Evolutionary conservation across 306 rosid genomes (phyloP).

Genomic region (Acacia acuminata): DNA sequence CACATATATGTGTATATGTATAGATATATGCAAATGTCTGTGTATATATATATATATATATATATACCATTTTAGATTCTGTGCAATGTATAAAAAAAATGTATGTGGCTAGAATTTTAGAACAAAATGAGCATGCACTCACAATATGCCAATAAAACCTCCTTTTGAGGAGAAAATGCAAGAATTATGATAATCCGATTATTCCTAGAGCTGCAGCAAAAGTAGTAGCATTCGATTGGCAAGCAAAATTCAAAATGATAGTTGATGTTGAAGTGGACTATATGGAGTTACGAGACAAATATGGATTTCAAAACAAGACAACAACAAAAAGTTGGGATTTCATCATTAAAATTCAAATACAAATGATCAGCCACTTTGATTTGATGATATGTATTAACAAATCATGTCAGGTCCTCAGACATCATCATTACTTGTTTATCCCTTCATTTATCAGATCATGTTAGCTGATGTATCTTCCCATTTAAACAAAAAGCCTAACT

Average conservation of each 20-base stretch:
- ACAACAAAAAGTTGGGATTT: neutral
- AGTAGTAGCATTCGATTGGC: neutral
- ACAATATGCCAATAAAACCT: neutral
- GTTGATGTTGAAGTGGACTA: conserved; percentile 4
- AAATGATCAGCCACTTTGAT: conserved; percentile 14
- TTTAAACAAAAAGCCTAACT: neutral
- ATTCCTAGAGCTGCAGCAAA: neutral
- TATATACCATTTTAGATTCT: too few species aligned
- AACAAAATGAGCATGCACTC: neutral
- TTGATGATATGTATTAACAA: neutral
- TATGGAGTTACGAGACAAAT: neutral
- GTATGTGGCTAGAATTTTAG: neutral
- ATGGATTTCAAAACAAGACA: neutral
- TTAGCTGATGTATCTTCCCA: neutral
- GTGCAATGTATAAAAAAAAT: too few species aligned
- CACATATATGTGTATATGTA: too few species aligned
- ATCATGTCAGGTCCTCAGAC: conserved; percentile 1
- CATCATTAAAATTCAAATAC: conserved; percentile 24
- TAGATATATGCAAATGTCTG: too few species aligned
- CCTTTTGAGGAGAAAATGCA: neutral
- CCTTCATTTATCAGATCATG: neutral
- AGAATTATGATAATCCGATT: neutral
- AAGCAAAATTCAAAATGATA: neutral
- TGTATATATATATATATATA: too few species aligned
- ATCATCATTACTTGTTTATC: neutral